phyloP scores from a whole-genome alignment of 1,284 basidiomycete genomes.

The Ceratorhiza oryzae-sativae region DNA sequence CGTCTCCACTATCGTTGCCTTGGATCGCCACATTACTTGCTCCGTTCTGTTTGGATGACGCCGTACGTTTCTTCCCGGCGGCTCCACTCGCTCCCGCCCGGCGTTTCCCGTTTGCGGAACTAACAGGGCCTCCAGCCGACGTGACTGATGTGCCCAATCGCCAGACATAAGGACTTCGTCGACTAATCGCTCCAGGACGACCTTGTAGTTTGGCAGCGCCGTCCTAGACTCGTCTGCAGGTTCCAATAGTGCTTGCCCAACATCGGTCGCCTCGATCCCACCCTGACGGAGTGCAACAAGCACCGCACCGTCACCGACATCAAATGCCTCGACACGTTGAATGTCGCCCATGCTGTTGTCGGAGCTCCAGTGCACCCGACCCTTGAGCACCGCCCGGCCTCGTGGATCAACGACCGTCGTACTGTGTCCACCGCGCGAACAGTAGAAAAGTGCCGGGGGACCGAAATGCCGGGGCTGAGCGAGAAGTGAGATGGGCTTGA shows the following conservation, averaged over 20 bases:
- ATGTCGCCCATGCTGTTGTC: constrained; percentile 65
- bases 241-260: constrained; percentile 73
- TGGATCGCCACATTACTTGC: background rate
- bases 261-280: constrained; percentile 77
- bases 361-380: constrained; percentile 75
- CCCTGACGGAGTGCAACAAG: constrained; percentile 83
- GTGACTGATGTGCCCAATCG: constrained; percentile 72
- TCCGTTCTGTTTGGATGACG: background rate
- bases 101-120: constrained; percentile 12
- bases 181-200: constrained; percentile 66
- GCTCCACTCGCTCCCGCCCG: constrained; percentile 7
- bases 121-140: background rate
- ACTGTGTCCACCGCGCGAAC: constrained; percentile 82
- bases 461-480: constrained; percentile 81
- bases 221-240: constrained; percentile 79
- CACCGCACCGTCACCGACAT: constrained; percentile 68
- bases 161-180: constrained; percentile 77
- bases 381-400: constrained; percentile 80
- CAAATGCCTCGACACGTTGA: constrained; percentile 72
- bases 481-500: constrained; percentile 80
- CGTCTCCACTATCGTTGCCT: constrained; percentile 18
- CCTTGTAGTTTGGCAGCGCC: constrained; percentile 68
- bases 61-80: constrained; percentile 7
- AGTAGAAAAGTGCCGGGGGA: constrained; percentile 85
- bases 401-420: constrained; percentile 84